Evolutionary conservation across 129 eudicot species (phyloP), one percentile per base, ranked within the genome.

Genomic region (Gnaphalium uliginosum): DNA sequence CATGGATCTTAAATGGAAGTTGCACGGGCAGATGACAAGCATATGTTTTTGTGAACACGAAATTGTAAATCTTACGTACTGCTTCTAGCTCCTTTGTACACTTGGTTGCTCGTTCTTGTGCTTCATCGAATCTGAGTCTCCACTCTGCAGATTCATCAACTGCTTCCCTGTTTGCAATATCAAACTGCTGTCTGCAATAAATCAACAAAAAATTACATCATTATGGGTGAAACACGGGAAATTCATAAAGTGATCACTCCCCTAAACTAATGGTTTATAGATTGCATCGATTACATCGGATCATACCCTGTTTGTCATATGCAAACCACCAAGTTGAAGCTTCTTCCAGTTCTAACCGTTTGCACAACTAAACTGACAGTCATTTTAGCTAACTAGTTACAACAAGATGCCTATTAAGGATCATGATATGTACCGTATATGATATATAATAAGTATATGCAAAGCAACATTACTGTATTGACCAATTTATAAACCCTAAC

Each of bases 111-210:
- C 83, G 87, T 50, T 83, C 93, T 21, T 83, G 81, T 78, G 92
- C 98, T 48, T 63, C 81, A 70, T 93, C 97, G 48, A 74, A 90
- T 71, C 86, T 93, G 29, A 72, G 82, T 76, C 98, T 93, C 98
- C 98, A 93, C 75, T 93, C 96, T 39, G 98, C 98, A 68, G 98
- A 93, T 81, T 93, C 98, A 82, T 93, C 98, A 90, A 93, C 84
- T 27, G 98, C 98, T 82, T 93, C 98, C 84, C 81, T 88, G 78
- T 77, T 89, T 27, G 97, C 98, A 73, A 88, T 88, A 83, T 93
- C 98, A 83, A 93, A 93, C 81, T 93, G 91, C 57, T 73, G 84
- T 83, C 98, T 93, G 83, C 86, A 83, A 37, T 66, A n/a, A 33
- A 18, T 66, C 26, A 66, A 66, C 1, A 11, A 35, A 35, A 3